Evolutionary conservation across 2,329 filamentous ascomycete species (phyloP).

Genomic region (Proliferodiscus dingleyae): DNA sequence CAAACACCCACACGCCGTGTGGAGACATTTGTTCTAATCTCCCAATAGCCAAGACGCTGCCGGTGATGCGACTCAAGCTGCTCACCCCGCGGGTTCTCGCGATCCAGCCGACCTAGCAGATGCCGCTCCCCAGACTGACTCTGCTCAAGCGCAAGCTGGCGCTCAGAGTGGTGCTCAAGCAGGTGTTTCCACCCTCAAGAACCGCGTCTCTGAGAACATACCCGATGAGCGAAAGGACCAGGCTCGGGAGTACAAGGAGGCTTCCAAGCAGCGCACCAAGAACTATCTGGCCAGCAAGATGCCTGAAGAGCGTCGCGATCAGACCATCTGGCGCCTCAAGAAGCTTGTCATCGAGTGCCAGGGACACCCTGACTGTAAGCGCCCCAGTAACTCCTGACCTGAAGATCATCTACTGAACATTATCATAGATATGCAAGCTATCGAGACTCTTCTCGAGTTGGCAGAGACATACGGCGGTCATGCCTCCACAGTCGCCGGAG

Average conservation of each 20-base stretch:
- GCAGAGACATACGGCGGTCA: slow-evolving; percentile 83
- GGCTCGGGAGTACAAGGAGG: slow-evolving; percentile 43
- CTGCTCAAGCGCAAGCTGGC: slow-evolving; percentile 39
- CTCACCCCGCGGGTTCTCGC: slow-evolving; percentile 51
- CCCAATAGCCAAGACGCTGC: slow-evolving; percentile 55
- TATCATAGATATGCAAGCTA: slow-evolving; percentile 68
- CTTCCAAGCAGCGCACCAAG: slow-evolving; percentile 51
- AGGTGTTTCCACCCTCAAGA: slow-evolving; percentile 40
- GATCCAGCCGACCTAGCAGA: slow-evolving; percentile 49
- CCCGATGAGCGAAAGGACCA: slow-evolving; percentile 56
- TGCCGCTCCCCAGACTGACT: slow-evolving; percentile 44
- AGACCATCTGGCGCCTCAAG: slow-evolving; percentile 87
- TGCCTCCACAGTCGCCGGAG: slow-evolving; percentile 57
- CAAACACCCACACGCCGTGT: not conserved
- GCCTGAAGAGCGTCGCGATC: slow-evolving; percentile 86
- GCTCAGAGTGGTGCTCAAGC: slow-evolving; percentile 40
- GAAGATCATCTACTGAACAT: slow-evolving; percentile 25
- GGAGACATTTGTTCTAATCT: slow-evolving; percentile 18
- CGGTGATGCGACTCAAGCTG: slow-evolving; percentile 50
- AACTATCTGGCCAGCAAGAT: slow-evolving; percentile 83
- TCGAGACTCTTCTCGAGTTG: slow-evolving; percentile 77
- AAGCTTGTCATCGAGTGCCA: slow-evolving; percentile 98
- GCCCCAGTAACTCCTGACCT: not conserved
- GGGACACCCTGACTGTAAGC: slow-evolving; percentile 79
- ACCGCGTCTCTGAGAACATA: slow-evolving; percentile 57